Percentiles rank a stretch among this genome's conserved stretches.
phyloP scores from a whole-genome alignment of 2,329 filamentous ascomycete genomes.

The Cladosporium halotolerans region DNA sequence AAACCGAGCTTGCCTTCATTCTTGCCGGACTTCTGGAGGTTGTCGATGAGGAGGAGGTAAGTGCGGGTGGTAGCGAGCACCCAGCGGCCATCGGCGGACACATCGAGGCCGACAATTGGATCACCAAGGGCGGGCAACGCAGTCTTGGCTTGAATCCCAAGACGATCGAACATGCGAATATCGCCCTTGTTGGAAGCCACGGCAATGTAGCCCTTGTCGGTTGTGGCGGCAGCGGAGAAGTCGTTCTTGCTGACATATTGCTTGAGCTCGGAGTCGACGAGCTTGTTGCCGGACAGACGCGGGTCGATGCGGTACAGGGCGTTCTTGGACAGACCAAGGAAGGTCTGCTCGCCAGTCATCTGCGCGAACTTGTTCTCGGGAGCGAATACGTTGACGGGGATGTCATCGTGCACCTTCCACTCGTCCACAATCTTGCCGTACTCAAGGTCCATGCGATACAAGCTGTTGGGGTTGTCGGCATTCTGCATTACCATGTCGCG shows the following conservation, averaged over 20 bases:
- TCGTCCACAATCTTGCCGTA: conserved; percentile 97
- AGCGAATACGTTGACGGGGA: conserved; percentile 83
- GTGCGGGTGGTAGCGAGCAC: conserved; percentile 89
- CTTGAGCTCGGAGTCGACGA: conserved; percentile 88
- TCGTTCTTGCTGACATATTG: conserved; percentile 97
- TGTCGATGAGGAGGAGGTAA: conserved; percentile 89
- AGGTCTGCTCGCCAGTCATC: conserved; percentile 92
- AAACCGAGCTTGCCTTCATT: conserved; percentile 98
- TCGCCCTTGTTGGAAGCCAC: conserved; percentile 98
- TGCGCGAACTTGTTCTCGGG: conserved; percentile 97
- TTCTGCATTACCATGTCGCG: conserved; percentile 86
- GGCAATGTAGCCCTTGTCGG: conserved; percentile 92
- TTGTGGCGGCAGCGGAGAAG: conserved; percentile 89
- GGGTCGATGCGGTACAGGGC: conserved; percentile 92
- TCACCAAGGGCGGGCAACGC: conserved; percentile 93
- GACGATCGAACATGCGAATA: conserved; percentile 88
- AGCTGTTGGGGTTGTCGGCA: conserved; percentile 71
- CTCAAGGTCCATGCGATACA: conserved; percentile 96
- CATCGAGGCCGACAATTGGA: conserved; percentile 88
- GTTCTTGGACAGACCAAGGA: conserved; percentile 87
- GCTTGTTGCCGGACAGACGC: conserved; percentile 80
- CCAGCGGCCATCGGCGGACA: conserved; percentile 93
- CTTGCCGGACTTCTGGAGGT: conserved; percentile 85
- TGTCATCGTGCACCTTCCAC: conserved; percentile 97
- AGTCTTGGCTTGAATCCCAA: conserved; percentile 96